Evolutionary conservation across 768 basidiomycete genomes (phyloP), one percentile per base, ranked within the genome.

Genomic region (Leccinum barrowsii): DNA sequence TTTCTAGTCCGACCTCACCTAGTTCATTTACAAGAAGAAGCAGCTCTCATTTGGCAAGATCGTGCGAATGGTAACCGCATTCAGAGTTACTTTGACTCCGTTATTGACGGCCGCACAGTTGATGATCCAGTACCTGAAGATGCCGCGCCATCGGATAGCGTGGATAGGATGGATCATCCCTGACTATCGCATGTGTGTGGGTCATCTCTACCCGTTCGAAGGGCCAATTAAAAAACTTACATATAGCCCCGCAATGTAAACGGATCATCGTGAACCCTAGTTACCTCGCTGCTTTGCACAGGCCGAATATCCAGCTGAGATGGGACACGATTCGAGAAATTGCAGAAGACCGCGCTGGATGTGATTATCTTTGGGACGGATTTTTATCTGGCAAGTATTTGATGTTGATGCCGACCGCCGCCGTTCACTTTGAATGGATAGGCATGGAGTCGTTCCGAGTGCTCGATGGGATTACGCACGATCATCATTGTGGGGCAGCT

Each of bases 201-300:
- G 35, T 34, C 19, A 48, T 26, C 19, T 61, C 28, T 50, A 50
- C 21, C 17, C 24, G 17, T 50, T 47, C 28, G 37, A 51, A n/a
- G 17, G 11, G 26, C 11, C 11, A 8, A 8, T 42, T 13, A 40
- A 21, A 15, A 22, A 32, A 21, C 13, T 46, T 35, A 37, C 52
- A 15, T 15, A 44, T 21, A 84, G 83, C 79, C 46, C 78, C 80
- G 24, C 84, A 83, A 34, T 85, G 84, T 66, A 85, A 83, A 66
- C 76, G 86, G 24, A 76, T 86, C 19, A 80, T 88, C 34, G 74
- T 82, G 78, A 78, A 58, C 30, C 55, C 21, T 34, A n/a, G 34
- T 17, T 87, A 85, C 65, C 76, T 88, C 19, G 67, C 77, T n/a
- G 72, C 76, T 24, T 68, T 87, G 28, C 26, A 42, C 10, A 40